Percentiles rank a stretch among this genome's conserved stretches.
phyloP scores from a whole-genome alignment of 768 basidiomycete genomes.

The Kwoniella europaea region DNA sequence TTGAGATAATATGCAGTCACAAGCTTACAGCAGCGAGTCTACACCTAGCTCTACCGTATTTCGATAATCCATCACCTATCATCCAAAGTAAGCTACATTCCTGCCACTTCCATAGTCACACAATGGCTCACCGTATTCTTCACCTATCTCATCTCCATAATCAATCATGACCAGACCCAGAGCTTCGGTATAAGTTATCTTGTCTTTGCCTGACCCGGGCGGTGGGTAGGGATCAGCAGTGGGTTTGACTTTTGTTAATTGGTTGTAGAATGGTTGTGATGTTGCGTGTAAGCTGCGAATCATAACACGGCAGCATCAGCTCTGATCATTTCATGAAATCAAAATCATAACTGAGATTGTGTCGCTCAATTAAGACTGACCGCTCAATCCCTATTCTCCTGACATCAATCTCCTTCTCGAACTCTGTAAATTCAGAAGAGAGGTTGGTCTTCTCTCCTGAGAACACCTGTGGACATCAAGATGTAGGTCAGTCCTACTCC shows the following conservation, averaged over 20 bases:
- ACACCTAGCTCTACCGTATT: slow-evolving; percentile 81
- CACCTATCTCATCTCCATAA: slow-evolving; percentile 80
- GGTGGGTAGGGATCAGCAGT: slow-evolving; percentile 65
- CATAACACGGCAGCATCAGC: too few relatives aligned
- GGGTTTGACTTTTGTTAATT: slow-evolving; percentile 74
- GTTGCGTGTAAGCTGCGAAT: slow-evolving; percentile 60
- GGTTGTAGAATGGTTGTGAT: slow-evolving; percentile 72
- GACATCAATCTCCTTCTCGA: slow-evolving; percentile 83
- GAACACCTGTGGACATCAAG: slow-evolving; percentile 64
- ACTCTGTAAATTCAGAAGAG: slow-evolving; percentile 76
- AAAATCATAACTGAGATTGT: neutral
- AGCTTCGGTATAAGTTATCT: slow-evolving; percentile 75
- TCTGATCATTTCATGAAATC: too few relatives aligned
- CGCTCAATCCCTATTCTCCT: slow-evolving; percentile 72
- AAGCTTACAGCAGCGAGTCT: slow-evolving; percentile 71
- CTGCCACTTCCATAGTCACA: neutral
- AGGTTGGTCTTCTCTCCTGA: slow-evolving; percentile 78
- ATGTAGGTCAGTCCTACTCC: too few relatives aligned
- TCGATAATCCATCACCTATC: slow-evolving; percentile 73
- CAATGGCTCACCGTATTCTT: slow-evolving; percentile 65
- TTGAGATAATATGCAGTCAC: neutral
- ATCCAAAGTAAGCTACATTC: neutral
- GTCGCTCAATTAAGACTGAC: slow-evolving; percentile 61
- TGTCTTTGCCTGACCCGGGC: slow-evolving; percentile 64
- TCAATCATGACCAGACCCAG: slow-evolving; percentile 84